These are phyloP conservation scores for Globisporangium abappressorium DNA, from an alignment of 352 stramenopile species.

Conservation along the genomic window DNA sequence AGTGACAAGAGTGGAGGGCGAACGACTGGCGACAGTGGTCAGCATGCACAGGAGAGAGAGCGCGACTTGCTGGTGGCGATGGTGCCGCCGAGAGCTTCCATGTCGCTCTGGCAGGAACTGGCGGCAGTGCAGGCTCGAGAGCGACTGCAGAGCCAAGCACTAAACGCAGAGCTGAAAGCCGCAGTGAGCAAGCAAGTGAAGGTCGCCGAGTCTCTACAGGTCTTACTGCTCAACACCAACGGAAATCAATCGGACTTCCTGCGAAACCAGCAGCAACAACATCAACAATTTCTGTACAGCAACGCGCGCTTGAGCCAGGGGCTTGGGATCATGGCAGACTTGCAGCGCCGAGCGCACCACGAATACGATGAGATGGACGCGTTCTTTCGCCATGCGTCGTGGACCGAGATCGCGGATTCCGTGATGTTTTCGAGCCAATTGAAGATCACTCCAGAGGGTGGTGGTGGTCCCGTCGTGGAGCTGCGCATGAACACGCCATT, in stretches of 20 bases:
- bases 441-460: neutral
- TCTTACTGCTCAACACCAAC: conserved; percentile 19
- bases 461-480: conserved; percentile 3
- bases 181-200: conserved; percentile 38
- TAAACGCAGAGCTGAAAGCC: conserved; percentile 43
- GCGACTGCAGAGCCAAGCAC: conserved; percentile 32
- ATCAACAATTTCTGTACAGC: conserved; percentile 4
- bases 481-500: conserved; percentile 19
- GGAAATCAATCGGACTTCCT: neutral
- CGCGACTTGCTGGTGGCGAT: neutral
- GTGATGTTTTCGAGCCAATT: neutral
- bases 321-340: neutral
- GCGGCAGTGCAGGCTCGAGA: conserved; percentile 40
- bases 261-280: conserved; percentile 1
- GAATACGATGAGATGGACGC: neutral
- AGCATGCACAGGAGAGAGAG: neutral
- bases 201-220: conserved; percentile 34
- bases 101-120: conserved; percentile 34
- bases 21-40: no score
- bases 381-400: neutral
- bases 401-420: neutral
- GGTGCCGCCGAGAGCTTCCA: neutral
- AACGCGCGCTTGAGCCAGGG: neutral
- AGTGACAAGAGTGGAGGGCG: no score
- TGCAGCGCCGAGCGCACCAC: neutral